Percentiles rank a stretch among this genome's conserved stretches.
Conservation (phyloP, 2,329 filamentous ascomycete species). For the Aureobasidium leucospermi region DNA sequence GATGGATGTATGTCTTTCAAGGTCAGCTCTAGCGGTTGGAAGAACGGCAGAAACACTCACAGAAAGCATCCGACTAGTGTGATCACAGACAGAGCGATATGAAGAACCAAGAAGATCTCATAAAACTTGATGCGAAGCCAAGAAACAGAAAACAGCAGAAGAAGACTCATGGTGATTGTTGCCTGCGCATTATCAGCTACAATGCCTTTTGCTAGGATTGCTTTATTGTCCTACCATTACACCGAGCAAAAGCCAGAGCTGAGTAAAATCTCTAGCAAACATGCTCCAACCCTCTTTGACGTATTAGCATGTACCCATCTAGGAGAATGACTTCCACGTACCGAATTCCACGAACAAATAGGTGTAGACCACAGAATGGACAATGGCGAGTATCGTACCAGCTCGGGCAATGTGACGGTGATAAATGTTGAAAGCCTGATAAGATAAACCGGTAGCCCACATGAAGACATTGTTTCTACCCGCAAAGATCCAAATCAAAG, state of each 20-base stretch:
- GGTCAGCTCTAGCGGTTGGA: slow-evolving; percentile 17
- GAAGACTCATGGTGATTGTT: slow-evolving; percentile 37
- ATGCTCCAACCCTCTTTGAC: neutral
- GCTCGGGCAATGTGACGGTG: slow-evolving; percentile 60
- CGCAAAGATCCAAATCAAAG: slow-evolving; percentile 59
- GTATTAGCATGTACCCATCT: slow-evolving; percentile 15
- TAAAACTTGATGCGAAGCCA: slow-evolving; percentile 48
- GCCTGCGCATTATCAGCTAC: slow-evolving; percentile 18
- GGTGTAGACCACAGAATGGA: slow-evolving; percentile 56
- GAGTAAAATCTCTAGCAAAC: neutral
- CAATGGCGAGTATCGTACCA: slow-evolving; percentile 53
- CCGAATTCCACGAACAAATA: neutral
- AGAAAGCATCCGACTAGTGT: slow-evolving; percentile 46
- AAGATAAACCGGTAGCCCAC: slow-evolving; percentile 63
- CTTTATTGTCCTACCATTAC: neutral
- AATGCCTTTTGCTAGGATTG: no score
- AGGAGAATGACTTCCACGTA: slow-evolving; percentile 21
- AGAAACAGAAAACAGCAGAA: slow-evolving; percentile 44
- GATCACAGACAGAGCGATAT: slow-evolving; percentile 47
- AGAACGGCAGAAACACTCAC: slow-evolving; percentile 32
- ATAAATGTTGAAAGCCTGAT: slow-evolving; percentile 58
- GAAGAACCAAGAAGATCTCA: slow-evolving; percentile 43
- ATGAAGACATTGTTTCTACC: slow-evolving; percentile 60
- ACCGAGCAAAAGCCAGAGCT: slow-evolving; percentile 6
- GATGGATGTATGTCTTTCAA: slow-evolving; percentile 44